A percentile compares a stretch with the other conserved stretches of the same genome.
These are phyloP conservation scores for Boletus sensibilis DNA, from an alignment of 768 basidiomycete genomes.

Conservation along the genomic window DNA sequence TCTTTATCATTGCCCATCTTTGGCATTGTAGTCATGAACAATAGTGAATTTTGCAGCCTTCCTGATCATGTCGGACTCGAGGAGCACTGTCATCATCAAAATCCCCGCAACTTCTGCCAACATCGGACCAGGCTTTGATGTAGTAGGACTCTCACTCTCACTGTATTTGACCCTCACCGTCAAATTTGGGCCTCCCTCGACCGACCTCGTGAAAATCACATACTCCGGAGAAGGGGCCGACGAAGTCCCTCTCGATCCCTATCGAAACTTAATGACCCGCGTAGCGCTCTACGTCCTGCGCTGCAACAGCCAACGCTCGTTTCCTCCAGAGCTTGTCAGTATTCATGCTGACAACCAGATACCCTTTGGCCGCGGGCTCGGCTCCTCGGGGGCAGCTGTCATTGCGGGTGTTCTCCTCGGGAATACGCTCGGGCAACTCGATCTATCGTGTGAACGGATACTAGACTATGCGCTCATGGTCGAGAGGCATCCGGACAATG, in stretches of 20 bases:
- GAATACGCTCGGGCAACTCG: conserved; percentile 73
- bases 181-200: conserved; percentile 38
- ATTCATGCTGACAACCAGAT: conserved; percentile 90
- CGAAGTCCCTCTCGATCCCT: conserved; percentile 90
- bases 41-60: not conserved
- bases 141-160: conserved; percentile 95
- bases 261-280: conserved; percentile 95
- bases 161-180: conserved; percentile 79
- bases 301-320: conserved; percentile 70
- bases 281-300: conserved; percentile 98
- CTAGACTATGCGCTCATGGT: conserved; percentile 99
- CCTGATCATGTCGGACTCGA: conserved; percentile 22
- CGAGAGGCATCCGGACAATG: conserved; percentile 98
- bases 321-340: conserved; percentile 65
- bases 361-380: conserved; percentile 95
- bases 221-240: conserved; percentile 88
- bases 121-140: conserved; percentile 98
- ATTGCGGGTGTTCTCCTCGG: conserved; percentile 94
- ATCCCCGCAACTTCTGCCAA: conserved; percentile 99
- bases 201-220: conserved; percentile 57
- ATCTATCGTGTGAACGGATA: conserved; percentile 66
- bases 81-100: conserved; percentile 59
- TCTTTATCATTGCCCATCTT: not conserved
- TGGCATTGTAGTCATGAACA: not conserved
- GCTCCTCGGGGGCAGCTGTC: conserved; percentile 98